Conservation (phyloP, 306 rosid species). For the Cicer cuneatum region DNA sequence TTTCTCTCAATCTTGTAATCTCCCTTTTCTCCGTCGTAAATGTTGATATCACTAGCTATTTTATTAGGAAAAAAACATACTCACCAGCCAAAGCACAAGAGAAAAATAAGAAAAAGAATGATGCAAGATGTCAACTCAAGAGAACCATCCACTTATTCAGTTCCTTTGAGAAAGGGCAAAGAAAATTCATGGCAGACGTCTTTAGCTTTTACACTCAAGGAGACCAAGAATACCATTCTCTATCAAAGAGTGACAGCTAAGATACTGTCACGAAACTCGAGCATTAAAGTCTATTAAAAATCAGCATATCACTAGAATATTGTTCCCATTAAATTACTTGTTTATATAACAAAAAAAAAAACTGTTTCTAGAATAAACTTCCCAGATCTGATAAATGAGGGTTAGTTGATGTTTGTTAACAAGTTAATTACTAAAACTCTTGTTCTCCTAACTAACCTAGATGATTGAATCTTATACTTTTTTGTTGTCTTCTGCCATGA, state of each 20-base stretch:
- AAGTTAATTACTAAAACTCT: constrained; percentile 4
- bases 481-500: background rate
- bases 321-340: constrained; percentile 2
- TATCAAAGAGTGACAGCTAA: background rate
- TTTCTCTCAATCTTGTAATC: constrained; percentile 22
- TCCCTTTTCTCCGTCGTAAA: background rate
- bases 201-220: constrained; percentile 31
- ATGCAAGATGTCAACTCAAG: background rate
- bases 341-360: background rate
- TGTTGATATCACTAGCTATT: background rate
- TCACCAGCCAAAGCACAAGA: constrained; percentile 26
- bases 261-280: constrained; percentile 10
- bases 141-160: constrained; percentile 13
- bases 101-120: constrained; percentile 6
- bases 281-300: constrained; percentile 1
- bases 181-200: background rate
- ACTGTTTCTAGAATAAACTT: background rate
- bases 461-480: constrained; percentile 18
- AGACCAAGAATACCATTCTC: constrained; percentile 32
- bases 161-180: background rate
- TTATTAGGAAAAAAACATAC: background rate
- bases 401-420: background rate
- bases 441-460: constrained; percentile 13
- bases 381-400: background rate
- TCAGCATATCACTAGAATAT: background rate